These are phyloP conservation scores for Neopestalotiopsis rosae DNA, from an alignment of 2,329 filamentous ascomycete genomes.

Conservation along the genomic window DNA sequence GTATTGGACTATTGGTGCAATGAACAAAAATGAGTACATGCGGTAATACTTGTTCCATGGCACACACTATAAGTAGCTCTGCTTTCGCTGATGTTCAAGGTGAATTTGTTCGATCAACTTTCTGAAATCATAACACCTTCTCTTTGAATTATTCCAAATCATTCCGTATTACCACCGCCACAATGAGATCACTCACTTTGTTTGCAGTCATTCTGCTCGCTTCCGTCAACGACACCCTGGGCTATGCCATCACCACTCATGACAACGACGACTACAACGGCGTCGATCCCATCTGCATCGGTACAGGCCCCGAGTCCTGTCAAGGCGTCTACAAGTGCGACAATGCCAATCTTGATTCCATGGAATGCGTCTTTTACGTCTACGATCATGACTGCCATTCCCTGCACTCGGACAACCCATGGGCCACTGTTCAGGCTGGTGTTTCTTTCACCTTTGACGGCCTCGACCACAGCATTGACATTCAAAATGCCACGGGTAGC, in stretches of 20 bases:
- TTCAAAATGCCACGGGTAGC: not conserved
- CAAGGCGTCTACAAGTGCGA: constrained; percentile 8
- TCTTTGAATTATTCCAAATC: not conserved
- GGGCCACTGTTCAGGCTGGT: not conserved
- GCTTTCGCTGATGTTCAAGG: not conserved
- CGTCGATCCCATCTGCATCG: not conserved
- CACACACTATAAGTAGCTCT: not conserved
- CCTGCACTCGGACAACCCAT: not conserved
- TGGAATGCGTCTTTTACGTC: constrained; percentile 8
- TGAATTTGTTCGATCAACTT: not conserved
- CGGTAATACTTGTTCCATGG: not conserved
- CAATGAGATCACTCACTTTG: not conserved
- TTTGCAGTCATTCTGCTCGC: not conserved
- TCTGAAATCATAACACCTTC: not conserved
- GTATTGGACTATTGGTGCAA: not conserved
- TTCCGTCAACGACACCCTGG: not conserved
- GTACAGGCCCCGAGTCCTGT: not conserved
- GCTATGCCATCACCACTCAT: not conserved
- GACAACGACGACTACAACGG: not conserved
- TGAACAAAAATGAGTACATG: not conserved
- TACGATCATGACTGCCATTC: not conserved
- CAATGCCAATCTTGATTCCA: not conserved
- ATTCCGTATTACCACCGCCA: not conserved
- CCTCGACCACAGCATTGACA: not conserved
- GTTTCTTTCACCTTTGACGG: not conserved